Evolutionary conservation across 805 yeast genomes (phyloP).

Genomic region (Suhomyces faveliae): DNA sequence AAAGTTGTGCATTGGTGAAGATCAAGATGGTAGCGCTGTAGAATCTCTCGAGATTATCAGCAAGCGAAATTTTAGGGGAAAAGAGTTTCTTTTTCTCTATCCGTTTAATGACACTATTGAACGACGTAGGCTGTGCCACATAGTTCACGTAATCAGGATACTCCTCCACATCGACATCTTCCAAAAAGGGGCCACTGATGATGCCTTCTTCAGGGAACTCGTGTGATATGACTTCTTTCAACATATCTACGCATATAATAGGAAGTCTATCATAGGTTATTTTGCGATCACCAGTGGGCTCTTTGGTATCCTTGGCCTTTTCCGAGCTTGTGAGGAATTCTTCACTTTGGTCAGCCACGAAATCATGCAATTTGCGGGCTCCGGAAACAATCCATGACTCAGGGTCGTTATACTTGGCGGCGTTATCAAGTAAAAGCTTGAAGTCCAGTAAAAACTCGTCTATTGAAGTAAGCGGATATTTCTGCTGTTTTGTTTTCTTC

Average conservation of each 20-base stretch:
- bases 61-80: constrained; percentile 18
- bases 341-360: constrained; percentile 51
- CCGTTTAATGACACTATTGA: constrained; percentile 54
- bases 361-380: constrained; percentile 54
- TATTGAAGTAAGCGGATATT: constrained; percentile 38
- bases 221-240: constrained; percentile 43
- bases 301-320: constrained; percentile 2
- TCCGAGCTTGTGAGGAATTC: constrained; percentile 26
- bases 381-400: constrained; percentile 61
- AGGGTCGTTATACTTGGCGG: constrained; percentile 41
- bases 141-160: constrained; percentile 81
- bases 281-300: constrained; percentile 5
- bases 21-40: constrained; percentile 58
- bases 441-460: constrained; percentile 38
- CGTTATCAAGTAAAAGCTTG: constrained; percentile 36
- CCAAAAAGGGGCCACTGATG: constrained; percentile 70
- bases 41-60: constrained; percentile 57
- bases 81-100: constrained; percentile 50
- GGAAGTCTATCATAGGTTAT: constrained; percentile 21
- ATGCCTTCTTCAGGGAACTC: constrained; percentile 50
- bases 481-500: constrained; percentile 41
- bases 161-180: constrained; percentile 63
- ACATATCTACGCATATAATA: constrained; percentile 19
- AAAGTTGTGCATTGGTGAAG: constrained; percentile 75
- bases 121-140: constrained; percentile 72